Evolutionary conservation across 345 rosid genomes (phyloP).

Genomic region (Eucalyptus tenuipes): DNA sequence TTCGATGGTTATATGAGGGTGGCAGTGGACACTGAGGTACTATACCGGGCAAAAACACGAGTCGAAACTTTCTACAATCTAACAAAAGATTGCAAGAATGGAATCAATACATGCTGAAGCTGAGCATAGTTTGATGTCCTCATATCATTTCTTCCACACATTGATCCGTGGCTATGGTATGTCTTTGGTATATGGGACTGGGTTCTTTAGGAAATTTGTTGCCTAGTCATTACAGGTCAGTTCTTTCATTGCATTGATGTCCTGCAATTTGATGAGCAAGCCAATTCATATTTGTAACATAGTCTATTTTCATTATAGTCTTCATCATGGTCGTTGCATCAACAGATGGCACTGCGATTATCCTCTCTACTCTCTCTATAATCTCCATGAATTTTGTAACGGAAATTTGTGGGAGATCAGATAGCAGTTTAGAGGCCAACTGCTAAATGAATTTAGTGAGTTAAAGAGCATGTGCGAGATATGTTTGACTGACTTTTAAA

Average conservation of each 20-base stretch:
- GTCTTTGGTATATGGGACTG: not conserved
- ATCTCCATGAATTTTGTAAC: not conserved
- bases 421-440: not conserved
- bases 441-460: not conserved
- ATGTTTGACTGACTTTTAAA: not conserved
- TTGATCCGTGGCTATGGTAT: not conserved
- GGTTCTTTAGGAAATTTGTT: not conserved
- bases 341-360: not conserved
- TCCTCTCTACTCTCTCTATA: not conserved
- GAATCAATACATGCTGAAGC: constrained; percentile 71
- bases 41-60: constrained; percentile 55
- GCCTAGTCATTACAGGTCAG: not conserved
- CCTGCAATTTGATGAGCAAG: not conserved
- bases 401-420: not conserved
- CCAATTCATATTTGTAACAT: not conserved
- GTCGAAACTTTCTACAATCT: constrained; percentile 87
- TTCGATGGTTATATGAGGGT: constrained; percentile 97
- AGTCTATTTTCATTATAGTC: not conserved
- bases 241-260: not conserved
- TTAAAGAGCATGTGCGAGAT: not conserved
- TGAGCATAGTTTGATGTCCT: not conserved
- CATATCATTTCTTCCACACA: not conserved
- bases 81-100: constrained; percentile 86
- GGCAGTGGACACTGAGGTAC: constrained; percentile 90
- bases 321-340: not conserved